Conservation (phyloP, 805 yeast genomes). For the Candida glaebosa region DNA sequence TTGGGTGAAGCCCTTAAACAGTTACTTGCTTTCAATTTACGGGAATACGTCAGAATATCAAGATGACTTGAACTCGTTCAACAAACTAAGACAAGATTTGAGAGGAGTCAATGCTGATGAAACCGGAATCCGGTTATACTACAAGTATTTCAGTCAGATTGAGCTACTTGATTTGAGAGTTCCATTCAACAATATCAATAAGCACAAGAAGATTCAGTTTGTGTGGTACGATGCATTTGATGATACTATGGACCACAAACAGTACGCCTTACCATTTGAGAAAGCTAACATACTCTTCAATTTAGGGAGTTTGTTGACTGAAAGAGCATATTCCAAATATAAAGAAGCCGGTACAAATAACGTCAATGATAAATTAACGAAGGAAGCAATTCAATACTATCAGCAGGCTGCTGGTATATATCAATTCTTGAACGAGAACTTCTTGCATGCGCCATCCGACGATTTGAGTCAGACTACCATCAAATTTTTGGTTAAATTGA, state of each 20-base stretch:
- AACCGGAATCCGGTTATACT: constrained; percentile 52
- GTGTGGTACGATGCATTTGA: constrained; percentile 79
- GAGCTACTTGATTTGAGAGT: constrained; percentile 76
- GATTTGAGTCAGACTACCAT: constrained; percentile 73
- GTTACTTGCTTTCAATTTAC: constrained; percentile 57
- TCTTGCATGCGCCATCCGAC: constrained; percentile 81
- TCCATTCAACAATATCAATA: constrained; percentile 56
- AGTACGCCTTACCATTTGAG: constrained; percentile 81
- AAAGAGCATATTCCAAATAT: constrained; percentile 40
- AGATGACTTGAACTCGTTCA: constrained; percentile 51
- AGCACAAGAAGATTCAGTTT: constrained; percentile 50
- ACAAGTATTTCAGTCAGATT: constrained; percentile 74
- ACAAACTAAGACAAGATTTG: constrained; percentile 58
- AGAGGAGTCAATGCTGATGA: constrained; percentile 44
- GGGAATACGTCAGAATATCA: constrained; percentile 59
- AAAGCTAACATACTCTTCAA: constrained; percentile 84
- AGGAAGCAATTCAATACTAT: constrained; percentile 55
- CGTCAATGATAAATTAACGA: constrained; percentile 43
- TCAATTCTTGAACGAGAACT: constrained; percentile 69
- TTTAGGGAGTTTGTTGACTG: constrained; percentile 60
- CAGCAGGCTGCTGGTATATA: constrained; percentile 80
- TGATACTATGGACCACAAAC: constrained; percentile 47
- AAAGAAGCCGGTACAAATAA: constrained; percentile 24
- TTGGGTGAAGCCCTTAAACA: constrained; percentile 61
- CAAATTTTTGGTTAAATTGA: constrained; percentile 56